Evolutionary conservation across 2,329 filamentous ascomycete genomes (phyloP).

Genomic region (Alternaria gansuensis): DNA sequence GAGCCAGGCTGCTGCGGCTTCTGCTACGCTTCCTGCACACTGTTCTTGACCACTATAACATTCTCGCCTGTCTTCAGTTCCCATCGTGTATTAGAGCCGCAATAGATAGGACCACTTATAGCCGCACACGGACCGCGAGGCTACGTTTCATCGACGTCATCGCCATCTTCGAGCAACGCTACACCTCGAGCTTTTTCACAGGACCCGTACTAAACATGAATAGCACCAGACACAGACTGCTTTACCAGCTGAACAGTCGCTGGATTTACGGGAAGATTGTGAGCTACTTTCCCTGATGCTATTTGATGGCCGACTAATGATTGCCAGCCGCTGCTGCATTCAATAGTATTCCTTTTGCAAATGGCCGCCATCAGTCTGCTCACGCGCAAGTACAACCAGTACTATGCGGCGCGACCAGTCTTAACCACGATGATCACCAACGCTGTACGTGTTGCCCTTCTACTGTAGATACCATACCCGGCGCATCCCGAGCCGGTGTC

Average conservation of each 20-base stretch:
- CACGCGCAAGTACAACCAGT: conserved; percentile 87
- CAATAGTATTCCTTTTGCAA: conserved; percentile 84
- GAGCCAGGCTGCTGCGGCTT: conserved; percentile 16
- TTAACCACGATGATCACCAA: conserved; percentile 99
- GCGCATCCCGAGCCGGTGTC: conserved; percentile 5
- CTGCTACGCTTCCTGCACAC: conserved; percentile 28
- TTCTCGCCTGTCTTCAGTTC: conserved; percentile 9
- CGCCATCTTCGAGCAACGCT: conserved; percentile 32
- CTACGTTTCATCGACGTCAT: conserved; percentile 45
- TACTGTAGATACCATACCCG: not conserved
- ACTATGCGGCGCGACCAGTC: conserved; percentile 91
- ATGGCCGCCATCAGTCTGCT: conserved; percentile 86
- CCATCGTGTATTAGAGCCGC: conserved; percentile 11
- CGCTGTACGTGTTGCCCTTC: conserved; percentile 67
- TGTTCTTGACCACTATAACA: conserved; percentile 15
- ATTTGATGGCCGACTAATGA: conserved; percentile 19
- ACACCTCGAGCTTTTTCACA: conserved; percentile 27
- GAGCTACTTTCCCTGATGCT: conserved; percentile 48
- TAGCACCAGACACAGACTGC: conserved; percentile 64
- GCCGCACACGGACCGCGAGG: conserved; percentile 30
- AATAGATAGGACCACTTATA: conserved; percentile 22
- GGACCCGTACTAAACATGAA: conserved; percentile 46
- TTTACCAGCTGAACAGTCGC: conserved; percentile 73
- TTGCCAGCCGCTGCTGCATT: conserved; percentile 82
- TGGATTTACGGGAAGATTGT: conserved; percentile 79